Percentiles rank a stretch among this genome's conserved stretches.
Conservation (phyloP, 139 green algal species). For the Edaphochlamys debaryana region DNA sequence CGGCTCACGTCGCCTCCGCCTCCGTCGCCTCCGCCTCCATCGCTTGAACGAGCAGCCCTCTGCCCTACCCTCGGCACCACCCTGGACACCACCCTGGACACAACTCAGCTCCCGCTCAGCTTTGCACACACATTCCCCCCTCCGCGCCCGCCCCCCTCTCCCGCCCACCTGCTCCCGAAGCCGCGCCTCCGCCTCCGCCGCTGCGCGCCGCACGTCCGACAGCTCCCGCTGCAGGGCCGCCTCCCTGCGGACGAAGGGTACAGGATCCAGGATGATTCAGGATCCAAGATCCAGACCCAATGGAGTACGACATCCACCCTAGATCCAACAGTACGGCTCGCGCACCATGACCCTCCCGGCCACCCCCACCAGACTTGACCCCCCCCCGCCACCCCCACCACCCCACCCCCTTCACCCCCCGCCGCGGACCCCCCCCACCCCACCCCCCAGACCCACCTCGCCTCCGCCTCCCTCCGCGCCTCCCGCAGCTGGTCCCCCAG, state of each 20-base stretch:
- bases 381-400: too few relatives aligned
- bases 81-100: not conserved
- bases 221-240: not conserved
- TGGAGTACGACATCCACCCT: too few relatives aligned
- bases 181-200: not conserved
- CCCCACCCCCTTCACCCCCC: too few relatives aligned
- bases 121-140: too few relatives aligned
- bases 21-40: not conserved
- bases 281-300: too few relatives aligned
- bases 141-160: too few relatives aligned
- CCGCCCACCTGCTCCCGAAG: constrained; percentile 13
- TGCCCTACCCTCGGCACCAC: not conserved
- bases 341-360: too few relatives aligned
- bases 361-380: too few relatives aligned
- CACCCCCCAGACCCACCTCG: not conserved
- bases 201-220: not conserved
- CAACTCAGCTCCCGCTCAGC: too few relatives aligned
- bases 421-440: too few relatives aligned
- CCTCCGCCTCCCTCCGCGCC: constrained; percentile 1
- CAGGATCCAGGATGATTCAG: too few relatives aligned
- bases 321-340: too few relatives aligned
- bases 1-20: not conserved
- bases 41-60: not conserved
- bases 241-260: not conserved
- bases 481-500: not conserved